phyloP scores from a whole-genome alignment of 2,329 filamentous ascomycete genomes.

The Penicillium sp. region DNA sequence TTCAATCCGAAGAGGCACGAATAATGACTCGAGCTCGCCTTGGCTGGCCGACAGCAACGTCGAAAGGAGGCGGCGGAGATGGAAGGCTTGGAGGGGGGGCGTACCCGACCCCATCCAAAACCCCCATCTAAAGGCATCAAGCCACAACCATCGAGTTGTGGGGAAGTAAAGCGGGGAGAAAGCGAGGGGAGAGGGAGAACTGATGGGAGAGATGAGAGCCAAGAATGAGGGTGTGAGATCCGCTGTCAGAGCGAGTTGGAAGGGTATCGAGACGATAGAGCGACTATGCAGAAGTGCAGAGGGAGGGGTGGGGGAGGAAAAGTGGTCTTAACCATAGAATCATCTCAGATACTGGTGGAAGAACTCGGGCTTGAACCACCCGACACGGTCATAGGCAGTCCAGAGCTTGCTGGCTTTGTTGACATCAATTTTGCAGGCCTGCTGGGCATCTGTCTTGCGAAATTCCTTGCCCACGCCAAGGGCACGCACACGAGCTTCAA shows the following conservation, averaged over 20 bases:
- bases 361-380: slow-evolving; percentile 68
- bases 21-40: slow-evolving; percentile 6
- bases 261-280: not conserved
- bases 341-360: slow-evolving; percentile 46
- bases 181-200: not conserved
- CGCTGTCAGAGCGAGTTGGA: not conserved
- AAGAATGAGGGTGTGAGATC: not conserved
- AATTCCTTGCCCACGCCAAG: slow-evolving; percentile 74
- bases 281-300: not conserved
- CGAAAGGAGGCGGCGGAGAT: not conserved
- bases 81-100: not conserved
- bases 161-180: not conserved
- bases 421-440: slow-evolving; percentile 97
- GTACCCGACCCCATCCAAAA: not conserved
- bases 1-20: slow-evolving; percentile 3
- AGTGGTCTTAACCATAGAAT: not conserved
- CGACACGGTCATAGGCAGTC: slow-evolving; percentile 82
- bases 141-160: not conserved
- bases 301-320: not conserved
- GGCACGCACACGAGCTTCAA: slow-evolving; percentile 70
- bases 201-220: not conserved
- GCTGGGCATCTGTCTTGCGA: slow-evolving; percentile 91
- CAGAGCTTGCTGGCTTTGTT: slow-evolving; percentile 95
- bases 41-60: not conserved
- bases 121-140: not conserved